Percentiles rank a stretch among this genome's conserved stretches.
phyloP scores from a whole-genome alignment of 768 basidiomycete species.

The Calocybe gangraenosa region DNA sequence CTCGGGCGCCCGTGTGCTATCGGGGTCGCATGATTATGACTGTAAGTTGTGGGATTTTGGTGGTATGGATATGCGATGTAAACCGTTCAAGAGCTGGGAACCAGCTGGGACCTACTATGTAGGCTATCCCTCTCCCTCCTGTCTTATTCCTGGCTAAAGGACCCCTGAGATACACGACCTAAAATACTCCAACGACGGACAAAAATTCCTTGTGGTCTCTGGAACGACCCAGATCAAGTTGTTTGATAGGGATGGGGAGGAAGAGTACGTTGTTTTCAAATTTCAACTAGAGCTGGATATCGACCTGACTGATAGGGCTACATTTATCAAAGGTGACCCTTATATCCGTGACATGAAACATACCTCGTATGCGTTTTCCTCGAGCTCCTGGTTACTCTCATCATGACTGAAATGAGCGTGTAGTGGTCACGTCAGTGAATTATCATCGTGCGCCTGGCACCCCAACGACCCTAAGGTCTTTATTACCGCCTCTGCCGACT shows the following conservation, averaged over 20 bases:
- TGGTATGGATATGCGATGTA: constrained; percentile 87
- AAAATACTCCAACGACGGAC: constrained; percentile 85
- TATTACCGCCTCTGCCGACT: constrained; percentile 93
- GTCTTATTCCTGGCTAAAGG: constrained; percentile 3
- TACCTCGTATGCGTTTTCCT: constrained; percentile 67
- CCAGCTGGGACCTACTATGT: constrained; percentile 92
- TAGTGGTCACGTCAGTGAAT: constrained; percentile 92
- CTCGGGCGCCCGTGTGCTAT: constrained; percentile 86
- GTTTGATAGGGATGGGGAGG: constrained; percentile 90
- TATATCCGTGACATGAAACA: constrained; percentile 99
- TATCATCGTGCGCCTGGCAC: constrained; percentile 91
- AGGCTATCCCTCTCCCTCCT: constrained; percentile 22
- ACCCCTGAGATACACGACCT: constrained; percentile 75
- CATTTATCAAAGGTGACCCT: constrained; percentile 90
- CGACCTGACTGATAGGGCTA: constrained; percentile 59
- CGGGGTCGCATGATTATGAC: constrained; percentile 97
- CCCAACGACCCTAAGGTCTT: constrained; percentile 81
- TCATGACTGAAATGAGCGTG: constrained; percentile 5
- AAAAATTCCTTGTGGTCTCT: constrained; percentile 81
- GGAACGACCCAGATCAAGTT: constrained; percentile 86
- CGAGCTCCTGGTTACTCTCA: constrained; percentile 1
- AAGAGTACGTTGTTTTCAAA: constrained; percentile 58
- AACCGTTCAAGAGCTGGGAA: constrained; percentile 97
- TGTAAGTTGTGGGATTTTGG: constrained; percentile 99
- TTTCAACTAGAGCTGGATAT: constrained; percentile 26